Conservation (phyloP, 1,139 yeast species). For the Magnusiomyces suaveolens region DNA sequence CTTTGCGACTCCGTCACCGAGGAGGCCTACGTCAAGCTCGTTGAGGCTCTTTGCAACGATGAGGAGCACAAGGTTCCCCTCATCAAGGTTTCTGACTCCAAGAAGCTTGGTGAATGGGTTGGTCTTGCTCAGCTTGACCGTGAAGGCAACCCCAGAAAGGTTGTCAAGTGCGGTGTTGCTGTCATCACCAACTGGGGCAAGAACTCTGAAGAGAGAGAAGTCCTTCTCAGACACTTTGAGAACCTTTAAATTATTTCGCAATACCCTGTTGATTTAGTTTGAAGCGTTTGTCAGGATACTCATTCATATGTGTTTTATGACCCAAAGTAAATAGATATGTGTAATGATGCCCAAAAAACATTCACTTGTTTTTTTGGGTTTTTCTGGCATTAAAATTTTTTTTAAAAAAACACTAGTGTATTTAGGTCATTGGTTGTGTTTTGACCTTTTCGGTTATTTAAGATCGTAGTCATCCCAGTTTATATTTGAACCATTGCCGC, state of each 20-base stretch:
- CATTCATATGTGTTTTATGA: neutral
- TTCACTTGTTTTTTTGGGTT: neutral
- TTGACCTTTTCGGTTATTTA: too few relatives aligned
- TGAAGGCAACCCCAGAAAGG: conserved; percentile 99
- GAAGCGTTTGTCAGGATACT: neutral
- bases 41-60: conserved; percentile 98
- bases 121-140: conserved; percentile 99
- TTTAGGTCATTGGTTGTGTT: too few relatives aligned
- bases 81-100: conserved; percentile 98
- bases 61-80: conserved; percentile 94
- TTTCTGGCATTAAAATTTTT: too few relatives aligned
- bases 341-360: neutral
- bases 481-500: too few relatives aligned
- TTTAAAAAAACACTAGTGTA: too few relatives aligned
- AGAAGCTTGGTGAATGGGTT: conserved; percentile 99
- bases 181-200: conserved; percentile 99
- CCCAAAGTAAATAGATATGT: neutral
- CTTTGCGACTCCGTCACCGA: conserved; percentile 98
- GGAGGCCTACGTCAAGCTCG: conserved; percentile 92
- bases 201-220: conserved; percentile 96
- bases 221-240: conserved; percentile 93
- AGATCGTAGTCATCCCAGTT: too few relatives aligned
- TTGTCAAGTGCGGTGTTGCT: conserved; percentile 99
- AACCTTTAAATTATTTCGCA: conserved; percentile 47
- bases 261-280: neutral